Conservation (phyloP, 495 filamentous ascomycete genomes). For the Penicillium dipodomyicola region DNA sequence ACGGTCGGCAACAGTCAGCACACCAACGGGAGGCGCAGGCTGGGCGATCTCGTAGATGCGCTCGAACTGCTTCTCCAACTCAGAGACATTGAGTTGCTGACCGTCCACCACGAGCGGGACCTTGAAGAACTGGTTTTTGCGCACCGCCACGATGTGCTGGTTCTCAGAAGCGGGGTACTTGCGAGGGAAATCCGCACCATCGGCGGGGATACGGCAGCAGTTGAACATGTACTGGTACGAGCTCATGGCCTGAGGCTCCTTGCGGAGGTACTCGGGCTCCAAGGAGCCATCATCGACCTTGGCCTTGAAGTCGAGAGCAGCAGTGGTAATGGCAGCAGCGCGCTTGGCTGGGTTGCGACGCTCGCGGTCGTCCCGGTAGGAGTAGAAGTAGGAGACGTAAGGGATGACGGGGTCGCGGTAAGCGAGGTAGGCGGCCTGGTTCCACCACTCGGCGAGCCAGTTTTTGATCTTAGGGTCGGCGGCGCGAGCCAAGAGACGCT, state of each 20-base stretch:
- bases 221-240: constrained; percentile 99
- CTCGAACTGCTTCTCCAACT: constrained; percentile 85
- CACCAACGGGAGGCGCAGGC: constrained; percentile 70
- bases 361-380: constrained; percentile 87
- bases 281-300: constrained; percentile 79
- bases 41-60: constrained; percentile 78
- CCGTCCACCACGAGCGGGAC: constrained; percentile 72
- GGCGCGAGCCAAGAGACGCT: constrained; percentile 76
- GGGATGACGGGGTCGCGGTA: constrained; percentile 97
- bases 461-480: constrained; percentile 84
- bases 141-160: constrained; percentile 82
- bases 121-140: constrained; percentile 97
- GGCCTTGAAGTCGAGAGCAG: constrained; percentile 88
- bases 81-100: constrained; percentile 75
- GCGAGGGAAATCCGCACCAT: constrained; percentile 74
- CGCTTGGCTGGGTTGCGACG: constrained; percentile 87
- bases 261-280: constrained; percentile 98
- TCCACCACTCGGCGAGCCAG: constrained; percentile 99
- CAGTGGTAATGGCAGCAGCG: constrained; percentile 83
- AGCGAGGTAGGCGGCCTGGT: constrained; percentile 81
- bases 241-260: constrained; percentile 93
- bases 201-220: constrained; percentile 78
- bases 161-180: constrained; percentile 74
- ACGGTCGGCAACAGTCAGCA: constrained; percentile 86
- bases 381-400: constrained; percentile 99